Evolutionary conservation across 2,329 filamentous ascomycete species (phyloP), one percentile per base, ranked within the genome.

Genomic region (Phoma sp.): DNA sequence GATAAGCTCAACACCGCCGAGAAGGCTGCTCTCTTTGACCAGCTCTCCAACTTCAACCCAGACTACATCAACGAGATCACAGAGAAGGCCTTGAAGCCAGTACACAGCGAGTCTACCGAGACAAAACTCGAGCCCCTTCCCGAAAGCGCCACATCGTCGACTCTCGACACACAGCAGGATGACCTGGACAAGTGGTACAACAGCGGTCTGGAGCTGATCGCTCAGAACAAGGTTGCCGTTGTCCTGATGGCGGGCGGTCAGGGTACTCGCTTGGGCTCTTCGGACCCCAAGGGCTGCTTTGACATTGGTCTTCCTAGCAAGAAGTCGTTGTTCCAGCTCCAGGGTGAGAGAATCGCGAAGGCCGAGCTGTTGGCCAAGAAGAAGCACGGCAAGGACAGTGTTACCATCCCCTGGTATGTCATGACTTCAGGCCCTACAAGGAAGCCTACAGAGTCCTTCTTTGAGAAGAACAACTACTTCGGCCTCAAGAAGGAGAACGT

Each of bases 361-460:
- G 79, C 96, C 7, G 90, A 98, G 79, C 79, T 87, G 68, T 81
- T 98, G 61, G 93, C 93, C 38, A 83, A 86, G 66, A 86, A 89
- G 75, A 86, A 88, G 72, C 81, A 85, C 48, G 83, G 83, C 53
- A 82, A 83, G 62, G 72, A 69, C 42, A 80, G 78, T 57, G 80
- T 80, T 43, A 80, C 89, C 29, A 87, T 98, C 37, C 95, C 95
- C 10, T 99, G 95, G 95, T 99, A 99, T 79, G 91, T 99, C 77
- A 99, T 99, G 95, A 99, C 95, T 68, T 96, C 91, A 69, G 95
- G 95, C 4, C 95, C 95, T 40, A 99, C 95, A 7, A 86, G 93
- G 64, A 86, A 86, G 58, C 91, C 93, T 36, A 99, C 95, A n/a
- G 90, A 96, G 81, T 82, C 89, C 58, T 99, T 95, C 81, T 98